phyloP scores from a whole-genome alignment of 2,329 filamentous ascomycete species.

The Exophiala xenobiotica region DNA sequence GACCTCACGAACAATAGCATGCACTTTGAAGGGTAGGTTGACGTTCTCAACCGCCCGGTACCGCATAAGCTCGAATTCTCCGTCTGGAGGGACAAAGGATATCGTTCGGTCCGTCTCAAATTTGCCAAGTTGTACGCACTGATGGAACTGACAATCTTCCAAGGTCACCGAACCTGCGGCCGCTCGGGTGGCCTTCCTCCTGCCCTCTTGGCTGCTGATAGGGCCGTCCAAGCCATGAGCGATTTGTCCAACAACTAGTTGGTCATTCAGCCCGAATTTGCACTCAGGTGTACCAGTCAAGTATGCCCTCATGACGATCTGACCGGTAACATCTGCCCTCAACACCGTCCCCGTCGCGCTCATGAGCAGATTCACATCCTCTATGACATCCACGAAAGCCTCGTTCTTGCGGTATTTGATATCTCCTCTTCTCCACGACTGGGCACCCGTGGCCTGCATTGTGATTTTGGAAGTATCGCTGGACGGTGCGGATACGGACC shows the following conservation, averaged over 20 bases:
- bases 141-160: slow-evolving; percentile 98
- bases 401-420: slow-evolving; percentile 99
- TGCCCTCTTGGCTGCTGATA: slow-evolving; percentile 68
- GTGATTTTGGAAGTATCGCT: slow-evolving; percentile 92
- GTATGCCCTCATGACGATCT: slow-evolving; percentile 98
- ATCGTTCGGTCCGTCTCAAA: slow-evolving; percentile 97
- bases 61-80: slow-evolving; percentile 97
- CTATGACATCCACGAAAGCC: slow-evolving; percentile 98
- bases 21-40: slow-evolving; percentile 97
- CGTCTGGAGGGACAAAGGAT: slow-evolving; percentile 93
- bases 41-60: slow-evolving; percentile 98
- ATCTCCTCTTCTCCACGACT: slow-evolving; percentile 95
- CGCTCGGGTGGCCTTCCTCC: slow-evolving; percentile 82
- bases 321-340: slow-evolving; percentile 91
- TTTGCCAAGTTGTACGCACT: slow-evolving; percentile 95
- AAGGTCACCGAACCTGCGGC: slow-evolving; percentile 93
- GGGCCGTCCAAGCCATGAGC: slow-evolving; percentile 72
- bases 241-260: slow-evolving; percentile 81
- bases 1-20: slow-evolving; percentile 96
- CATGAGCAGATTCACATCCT: slow-evolving; percentile 98
- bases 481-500: slow-evolving; percentile 51
- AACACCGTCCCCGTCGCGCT: slow-evolving; percentile 95
- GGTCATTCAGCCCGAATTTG: slow-evolving; percentile 97
- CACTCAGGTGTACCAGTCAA: slow-evolving; percentile 95
- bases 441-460: slow-evolving; percentile 95